These are phyloP conservation scores for Ettlia oleoabundans DNA, from an alignment of 139 green algal genomes.

Conservation along the genomic window DNA sequence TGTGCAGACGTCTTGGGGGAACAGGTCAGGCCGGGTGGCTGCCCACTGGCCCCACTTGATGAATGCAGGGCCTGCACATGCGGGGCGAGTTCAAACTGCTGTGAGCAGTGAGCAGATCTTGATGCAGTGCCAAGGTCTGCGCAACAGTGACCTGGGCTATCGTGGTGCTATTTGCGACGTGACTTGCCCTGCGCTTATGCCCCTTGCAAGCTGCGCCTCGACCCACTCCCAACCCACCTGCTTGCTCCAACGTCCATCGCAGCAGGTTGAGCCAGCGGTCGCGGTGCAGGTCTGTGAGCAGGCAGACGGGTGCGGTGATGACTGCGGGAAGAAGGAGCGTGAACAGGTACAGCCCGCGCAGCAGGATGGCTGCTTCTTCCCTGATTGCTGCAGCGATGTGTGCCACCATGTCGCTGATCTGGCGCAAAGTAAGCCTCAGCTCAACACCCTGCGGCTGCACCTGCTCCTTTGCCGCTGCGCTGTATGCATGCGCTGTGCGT, in stretches of 20 bases:
- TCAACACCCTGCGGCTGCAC: not conserved
- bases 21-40: constrained; percentile 76
- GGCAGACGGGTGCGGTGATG: constrained; percentile 50
- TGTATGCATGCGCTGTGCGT: constrained; percentile 18
- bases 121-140: too few species aligned
- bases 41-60: constrained; percentile 95
- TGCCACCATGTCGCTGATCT: not conserved
- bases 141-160: too few species aligned
- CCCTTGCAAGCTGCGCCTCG: not conserved
- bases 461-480: not conserved
- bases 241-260: constrained; percentile 77
- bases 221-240: constrained; percentile 25
- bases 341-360: constrained; percentile 60
- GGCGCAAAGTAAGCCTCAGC: constrained; percentile 5
- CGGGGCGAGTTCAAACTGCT: not conserved
- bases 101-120: not conserved
- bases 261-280: constrained; percentile 75
- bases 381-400: constrained; percentile 2
- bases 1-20: constrained; percentile 64
- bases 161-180: too few species aligned
- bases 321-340: constrained; percentile 73
- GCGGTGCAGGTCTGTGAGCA: constrained; percentile 31
- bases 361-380: constrained; percentile 4
- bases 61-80: constrained; percentile 69
- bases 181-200: too few species aligned